Evolutionary conservation across 352 stramenopile genomes (phyloP).

Genomic region (Pythium utonaiense): DNA sequence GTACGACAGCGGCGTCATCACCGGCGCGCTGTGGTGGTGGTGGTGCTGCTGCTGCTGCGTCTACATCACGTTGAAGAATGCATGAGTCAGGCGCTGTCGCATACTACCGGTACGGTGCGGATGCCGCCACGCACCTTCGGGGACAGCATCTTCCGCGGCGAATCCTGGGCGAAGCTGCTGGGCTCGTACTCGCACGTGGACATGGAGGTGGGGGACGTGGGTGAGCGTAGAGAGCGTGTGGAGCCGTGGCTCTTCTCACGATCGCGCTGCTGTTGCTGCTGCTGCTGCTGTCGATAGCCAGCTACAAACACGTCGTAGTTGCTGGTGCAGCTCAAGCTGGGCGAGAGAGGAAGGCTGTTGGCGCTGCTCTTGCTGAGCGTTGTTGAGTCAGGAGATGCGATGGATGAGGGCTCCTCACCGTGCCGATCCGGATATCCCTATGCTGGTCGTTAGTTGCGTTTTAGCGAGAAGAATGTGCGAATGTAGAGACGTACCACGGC

Average conservation of each 20-base stretch:
- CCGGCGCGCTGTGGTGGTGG: constrained; percentile 10
- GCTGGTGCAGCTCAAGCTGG: constrained; percentile 30
- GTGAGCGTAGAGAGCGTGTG: constrained; percentile 10
- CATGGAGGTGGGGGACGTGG: constrained; percentile 13
- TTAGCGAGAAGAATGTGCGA: neutral
- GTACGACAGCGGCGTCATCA: constrained; percentile 29
- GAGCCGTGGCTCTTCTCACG: neutral
- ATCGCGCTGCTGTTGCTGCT: neutral
- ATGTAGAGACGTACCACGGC: neutral
- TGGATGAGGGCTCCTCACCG: neutral
- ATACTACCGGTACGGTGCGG: neutral
- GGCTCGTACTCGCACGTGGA: constrained; percentile 13
- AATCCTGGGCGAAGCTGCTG: neutral
- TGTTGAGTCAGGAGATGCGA: neutral
- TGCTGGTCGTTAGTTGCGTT: neutral
- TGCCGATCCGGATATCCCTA: neutral
- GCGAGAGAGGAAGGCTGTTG: constrained; percentile 10
- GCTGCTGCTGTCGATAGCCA: constrained; percentile 28
- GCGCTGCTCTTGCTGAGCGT: neutral
- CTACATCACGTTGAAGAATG: constrained; percentile 2
- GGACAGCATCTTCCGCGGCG: neutral
- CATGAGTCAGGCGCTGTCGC: constrained; percentile 2
- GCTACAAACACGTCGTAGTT: constrained; percentile 36
- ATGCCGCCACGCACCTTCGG: neutral
- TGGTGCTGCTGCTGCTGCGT: no score